Evolutionary conservation across 768 basidiomycete genomes (phyloP), one percentile per base, ranked within the genome.

Genomic region (Lentinula detonsa): DNA sequence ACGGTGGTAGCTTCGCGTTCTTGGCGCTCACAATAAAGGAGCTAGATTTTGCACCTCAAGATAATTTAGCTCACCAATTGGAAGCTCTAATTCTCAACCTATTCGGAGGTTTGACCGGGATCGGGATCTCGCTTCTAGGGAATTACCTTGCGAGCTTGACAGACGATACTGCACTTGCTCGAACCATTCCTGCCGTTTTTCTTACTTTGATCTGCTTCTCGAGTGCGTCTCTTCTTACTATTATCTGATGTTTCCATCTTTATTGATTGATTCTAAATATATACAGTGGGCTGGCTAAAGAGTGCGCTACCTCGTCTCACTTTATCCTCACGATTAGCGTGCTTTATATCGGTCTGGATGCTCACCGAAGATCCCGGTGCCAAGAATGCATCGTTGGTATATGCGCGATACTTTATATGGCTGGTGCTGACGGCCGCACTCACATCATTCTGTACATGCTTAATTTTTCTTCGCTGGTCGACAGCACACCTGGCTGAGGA

Each of bases 271-370:
- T 15, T 37, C 5, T 35, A 46, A 4, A 43, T 48, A 42, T 18
- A 28, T 68, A 67, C 10, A 56, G 37, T 67, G 55, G 71, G 69
- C 33, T 67, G 59, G 55, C 57, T 69, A n/a, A 80, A 80, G 64
- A 82, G 81, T 60, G 72, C 75, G 16, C 67, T 81, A 7, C 80
- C 78, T 43, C 74, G 80, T 16, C 67, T 82, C 18, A 75, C 75
- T 33, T 62, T 78, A 10, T 72, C 80, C 4, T 73, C 73, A 49
- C 79, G 79, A 18, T 79, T 81, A 52, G 74, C 76, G 9, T 78
- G 77, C 61, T 81, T 82, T 60, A 68, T 79, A n/a, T 75, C 78
- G 1, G 73, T 80, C 28, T 82, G 78, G 76, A 64, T 79, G 18
- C 66, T 82, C 21, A 80, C 80, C 3, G 67, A 64, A 9, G 65